Evolutionary conservation across 176 grass and related monocot species (phyloP).

Genomic region (Aegilops sharonensis): DNA sequence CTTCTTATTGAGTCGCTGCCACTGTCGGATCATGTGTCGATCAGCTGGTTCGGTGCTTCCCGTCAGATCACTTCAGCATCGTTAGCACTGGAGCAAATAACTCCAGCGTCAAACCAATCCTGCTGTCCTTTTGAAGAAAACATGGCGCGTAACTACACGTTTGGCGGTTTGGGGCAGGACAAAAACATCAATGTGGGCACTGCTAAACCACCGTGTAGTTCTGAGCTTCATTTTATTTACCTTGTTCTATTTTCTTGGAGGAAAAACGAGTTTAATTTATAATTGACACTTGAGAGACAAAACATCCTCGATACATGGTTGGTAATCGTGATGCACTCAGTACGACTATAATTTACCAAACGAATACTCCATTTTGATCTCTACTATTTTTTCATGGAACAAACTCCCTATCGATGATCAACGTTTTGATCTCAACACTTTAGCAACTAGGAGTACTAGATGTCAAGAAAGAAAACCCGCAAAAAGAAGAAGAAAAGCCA

Average conservation of each 20-base stretch:
- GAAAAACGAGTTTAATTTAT: too few species aligned
- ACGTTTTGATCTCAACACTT: too few species aligned
- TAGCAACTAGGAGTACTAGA: not conserved
- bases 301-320: too few species aligned
- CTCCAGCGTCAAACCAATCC: not conserved
- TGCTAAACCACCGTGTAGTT: not conserved
- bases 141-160: not conserved
- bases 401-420: too few species aligned
- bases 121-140: not conserved
- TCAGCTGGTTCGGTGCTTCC: conserved; percentile 7
- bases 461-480: too few species aligned
- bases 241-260: not conserved
- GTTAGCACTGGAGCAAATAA: not conserved
- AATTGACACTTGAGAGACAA: too few species aligned
- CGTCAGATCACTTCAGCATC: not conserved
- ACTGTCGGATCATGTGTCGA: not conserved
- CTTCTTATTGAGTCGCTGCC: not conserved
- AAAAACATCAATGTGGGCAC: not conserved
- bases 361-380: too few species aligned
- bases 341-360: too few species aligned
- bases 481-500: too few species aligned
- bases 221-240: not conserved
- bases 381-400: too few species aligned
- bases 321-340: too few species aligned
- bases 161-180: not conserved